Evolutionary conservation across 2,329 filamentous ascomycete species (phyloP), one percentile per base, ranked within the genome.

Genomic region (Penicillium sp.): DNA sequence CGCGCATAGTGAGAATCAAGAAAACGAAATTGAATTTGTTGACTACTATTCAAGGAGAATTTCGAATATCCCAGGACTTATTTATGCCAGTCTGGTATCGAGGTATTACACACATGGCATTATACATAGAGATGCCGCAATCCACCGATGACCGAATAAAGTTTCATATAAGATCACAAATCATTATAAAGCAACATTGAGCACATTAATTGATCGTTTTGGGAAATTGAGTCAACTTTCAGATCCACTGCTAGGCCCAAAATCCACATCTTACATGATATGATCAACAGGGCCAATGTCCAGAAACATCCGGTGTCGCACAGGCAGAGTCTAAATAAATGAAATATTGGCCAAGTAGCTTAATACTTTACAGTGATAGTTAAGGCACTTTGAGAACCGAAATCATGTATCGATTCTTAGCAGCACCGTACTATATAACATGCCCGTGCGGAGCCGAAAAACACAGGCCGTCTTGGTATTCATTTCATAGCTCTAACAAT

Each of bases 1-100:
- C 55, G 47, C 53, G 59, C 60, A 62, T 62, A 40, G 31, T 51
- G 52, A 40, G 46, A 45, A 18, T 23, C 19, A 3, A 29, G 3
- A 16, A 11, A 26, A 29, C 9, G 18, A 37, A 23, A 36, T 14
- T 8, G n/a, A 37, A 16, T 24, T 24, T 19, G n/a, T 46, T 16
- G 6, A 18, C 4, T 3, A 36, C 9, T 26, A 24, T 24, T 21
- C 13, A 33, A 40, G 14, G 21, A 10, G 24, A 10, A 14, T 7
- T n/a, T 11, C 24, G 24, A 29, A n/a, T 14, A 23, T 19, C 14
- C n/a, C 24, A n/a, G 8, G 3, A 14, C 11, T n/a, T 45, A 45
- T 45, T 45, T 45, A 45, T 45, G 14, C n/a, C n/a, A 28, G 3
- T 28, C 8, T 16, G 16, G n/a, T n/a, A 13, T 43, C 2, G 11